Evolutionary conservation across 495 filamentous ascomycete genomes (phyloP).

Genomic region (Xeromyces bisporus): DNA sequence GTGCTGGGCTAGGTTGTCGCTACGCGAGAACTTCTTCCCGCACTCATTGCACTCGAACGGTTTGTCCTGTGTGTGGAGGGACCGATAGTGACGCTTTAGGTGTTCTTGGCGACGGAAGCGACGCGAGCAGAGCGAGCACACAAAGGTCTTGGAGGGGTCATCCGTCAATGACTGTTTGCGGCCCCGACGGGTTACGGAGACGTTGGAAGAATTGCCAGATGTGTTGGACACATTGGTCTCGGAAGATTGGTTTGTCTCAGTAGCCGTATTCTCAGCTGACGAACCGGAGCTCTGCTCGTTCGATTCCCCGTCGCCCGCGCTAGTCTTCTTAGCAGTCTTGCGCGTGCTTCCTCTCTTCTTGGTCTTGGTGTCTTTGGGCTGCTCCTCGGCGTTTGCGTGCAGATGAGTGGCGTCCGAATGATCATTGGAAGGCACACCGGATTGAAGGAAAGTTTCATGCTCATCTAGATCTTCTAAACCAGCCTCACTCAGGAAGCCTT

Average conservation of each 20-base stretch:
- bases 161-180: slow-evolving; percentile 98
- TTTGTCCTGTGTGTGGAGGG: slow-evolving; percentile 96
- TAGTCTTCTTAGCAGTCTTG: slow-evolving; percentile 36
- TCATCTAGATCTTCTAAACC: slow-evolving; percentile 65
- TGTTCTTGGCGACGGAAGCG: slow-evolving; percentile 98
- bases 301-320: slow-evolving; percentile 9
- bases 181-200: slow-evolving; percentile 75
- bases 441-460: slow-evolving; percentile 36
- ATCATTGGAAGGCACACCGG: slow-evolving; percentile 28
- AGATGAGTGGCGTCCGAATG: slow-evolving; percentile 16
- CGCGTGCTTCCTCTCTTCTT: slow-evolving; percentile 41
- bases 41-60: slow-evolving; percentile 95
- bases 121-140: slow-evolving; percentile 86
- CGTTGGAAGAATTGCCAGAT: slow-evolving; percentile 27
- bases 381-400: slow-evolving; percentile 11
- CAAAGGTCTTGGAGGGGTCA: slow-evolving; percentile 95
- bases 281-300: slow-evolving; percentile 2
- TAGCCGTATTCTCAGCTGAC: background rate
- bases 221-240: slow-evolving; percentile 14
- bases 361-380: slow-evolving; percentile 31
- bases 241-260: background rate
- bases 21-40: slow-evolving; percentile 97
- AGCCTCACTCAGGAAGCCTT: slow-evolving; percentile 57
- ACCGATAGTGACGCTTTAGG: slow-evolving; percentile 96
- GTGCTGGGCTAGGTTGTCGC: slow-evolving; percentile 93